phyloP scores from a whole-genome alignment of 169 alveolate genomes.

The Plasmodium yoelii region DNA sequence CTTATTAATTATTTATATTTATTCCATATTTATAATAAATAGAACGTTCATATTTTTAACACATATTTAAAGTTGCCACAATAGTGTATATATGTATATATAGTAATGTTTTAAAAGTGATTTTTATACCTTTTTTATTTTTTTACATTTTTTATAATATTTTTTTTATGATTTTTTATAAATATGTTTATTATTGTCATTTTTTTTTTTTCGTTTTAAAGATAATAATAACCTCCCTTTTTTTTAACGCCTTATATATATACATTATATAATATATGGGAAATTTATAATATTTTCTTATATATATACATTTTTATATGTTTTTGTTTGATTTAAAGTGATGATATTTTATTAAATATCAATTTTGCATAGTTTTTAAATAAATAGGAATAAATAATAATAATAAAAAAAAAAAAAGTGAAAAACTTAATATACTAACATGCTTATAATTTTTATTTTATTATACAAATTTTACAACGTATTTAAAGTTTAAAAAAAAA shows the following conservation, averaged over 20 bases:
- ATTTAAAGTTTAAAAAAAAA: slow-evolving; percentile 28
- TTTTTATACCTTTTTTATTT: slow-evolving; percentile 15
- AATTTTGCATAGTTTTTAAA: slow-evolving; percentile 16
- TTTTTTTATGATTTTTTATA: slow-evolving; percentile 27
- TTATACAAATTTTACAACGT: slow-evolving; percentile 9
- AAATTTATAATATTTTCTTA: not conserved
- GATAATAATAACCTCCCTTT: not conserved
- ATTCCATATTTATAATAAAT: no score
- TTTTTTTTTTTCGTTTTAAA: slow-evolving; percentile 14
- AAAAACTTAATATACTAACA: no score
- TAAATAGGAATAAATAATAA: slow-evolving; percentile 18
- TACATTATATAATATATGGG: slow-evolving; percentile 5
- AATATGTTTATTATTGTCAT: not conserved
- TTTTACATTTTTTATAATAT: slow-evolving; percentile 13
- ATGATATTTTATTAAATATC: slow-evolving; percentile 25
- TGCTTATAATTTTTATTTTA: slow-evolving; percentile 24
- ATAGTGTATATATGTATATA: not conserved
- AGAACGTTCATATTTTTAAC: no score
- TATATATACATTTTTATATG: not conserved
- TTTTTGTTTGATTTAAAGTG: slow-evolving; percentile 35
- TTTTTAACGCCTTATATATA: slow-evolving; percentile 20
- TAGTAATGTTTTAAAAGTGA: not conserved
- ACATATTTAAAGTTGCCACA: no score
- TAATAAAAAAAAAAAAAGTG: not conserved
- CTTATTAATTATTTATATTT: not conserved